Evolutionary conservation across 192 early-diverging fungal genomes (phyloP).

Genomic region (Mortierella antarctica): DNA sequence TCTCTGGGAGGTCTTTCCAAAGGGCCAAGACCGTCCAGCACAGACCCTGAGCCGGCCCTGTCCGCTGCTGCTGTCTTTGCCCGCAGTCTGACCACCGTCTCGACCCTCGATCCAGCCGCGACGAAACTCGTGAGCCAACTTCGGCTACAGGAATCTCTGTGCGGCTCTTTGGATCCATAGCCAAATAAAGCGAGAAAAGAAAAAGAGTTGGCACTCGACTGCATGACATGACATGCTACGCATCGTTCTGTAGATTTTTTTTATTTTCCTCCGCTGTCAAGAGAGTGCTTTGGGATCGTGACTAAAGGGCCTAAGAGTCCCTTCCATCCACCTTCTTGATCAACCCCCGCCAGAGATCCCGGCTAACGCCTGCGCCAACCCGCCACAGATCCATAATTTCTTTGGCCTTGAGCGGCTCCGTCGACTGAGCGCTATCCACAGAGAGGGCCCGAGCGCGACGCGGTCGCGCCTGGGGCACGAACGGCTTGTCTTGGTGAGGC

Average conservation of each 20-base stretch:
- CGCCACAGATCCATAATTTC: slow-evolving; percentile 48
- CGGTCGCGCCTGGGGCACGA: slow-evolving; percentile 23
- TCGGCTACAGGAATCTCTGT: slow-evolving; percentile 20
- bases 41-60: neutral
- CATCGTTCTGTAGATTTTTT: too few relatives aligned
- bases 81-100: slow-evolving; percentile 20
- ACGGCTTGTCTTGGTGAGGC: slow-evolving; percentile 19
- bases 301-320: neutral
- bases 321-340: slow-evolving; percentile 48
- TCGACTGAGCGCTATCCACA: slow-evolving; percentile 40
- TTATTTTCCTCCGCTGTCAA: too few relatives aligned
- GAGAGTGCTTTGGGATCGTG: neutral
- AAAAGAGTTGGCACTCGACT: too few relatives aligned
- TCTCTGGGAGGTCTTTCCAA: too few relatives aligned
- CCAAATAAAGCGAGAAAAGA: too few relatives aligned
- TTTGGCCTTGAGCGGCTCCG: slow-evolving; percentile 25
- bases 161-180: neutral
- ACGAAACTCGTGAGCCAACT: slow-evolving; percentile 29
- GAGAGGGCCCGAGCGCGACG: slow-evolving; percentile 35
- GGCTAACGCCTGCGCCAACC: slow-evolving; percentile 43
- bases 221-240: too few relatives aligned
- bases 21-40: too few relatives aligned
- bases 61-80: slow-evolving; percentile 14
- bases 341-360: slow-evolving; percentile 43
- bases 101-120: slow-evolving; percentile 22